These are phyloP conservation scores for Kwoniella dejecticola DNA, from an alignment of 768 basidiomycete species.

Conservation along the genomic window DNA sequence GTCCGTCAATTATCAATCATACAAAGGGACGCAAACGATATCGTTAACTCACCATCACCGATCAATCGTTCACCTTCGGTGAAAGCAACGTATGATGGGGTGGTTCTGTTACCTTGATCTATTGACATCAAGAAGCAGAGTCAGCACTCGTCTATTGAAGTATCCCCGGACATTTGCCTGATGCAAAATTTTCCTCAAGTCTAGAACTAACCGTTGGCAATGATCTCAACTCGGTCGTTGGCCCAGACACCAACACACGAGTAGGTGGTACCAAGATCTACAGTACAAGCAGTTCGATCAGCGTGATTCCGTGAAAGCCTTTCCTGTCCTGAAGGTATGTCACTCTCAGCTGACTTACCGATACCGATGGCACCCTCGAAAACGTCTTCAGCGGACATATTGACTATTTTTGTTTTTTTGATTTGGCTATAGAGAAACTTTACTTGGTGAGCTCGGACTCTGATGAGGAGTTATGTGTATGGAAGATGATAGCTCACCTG, in stretches of 20 bases:
- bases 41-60: constrained; percentile 74
- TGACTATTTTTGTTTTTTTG: constrained; percentile 54
- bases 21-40: no score
- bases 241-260: constrained; percentile 58
- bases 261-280: constrained; percentile 58
- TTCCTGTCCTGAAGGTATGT: no score
- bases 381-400: constrained; percentile 76
- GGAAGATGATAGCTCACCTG: constrained; percentile 12
- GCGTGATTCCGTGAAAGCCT: not conserved
- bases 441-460: not conserved
- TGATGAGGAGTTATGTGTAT: no score
- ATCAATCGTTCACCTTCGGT: constrained; percentile 93
- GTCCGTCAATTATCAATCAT: constrained; percentile 2
- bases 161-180: not conserved
- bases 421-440: constrained; percentile 26
- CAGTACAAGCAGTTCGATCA: not conserved
- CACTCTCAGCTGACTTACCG: no score
- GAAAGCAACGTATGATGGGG: constrained; percentile 99
- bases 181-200: not conserved
- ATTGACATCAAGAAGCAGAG: constrained; percentile 7
- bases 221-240: constrained; percentile 58
- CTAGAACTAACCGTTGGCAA: constrained; percentile 50
- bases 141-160: not conserved
- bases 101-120: constrained; percentile 91
- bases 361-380: constrained; percentile 97